Evolutionary conservation across 495 filamentous ascomycete species (phyloP).

Genomic region (Physcia stellaris): DNA sequence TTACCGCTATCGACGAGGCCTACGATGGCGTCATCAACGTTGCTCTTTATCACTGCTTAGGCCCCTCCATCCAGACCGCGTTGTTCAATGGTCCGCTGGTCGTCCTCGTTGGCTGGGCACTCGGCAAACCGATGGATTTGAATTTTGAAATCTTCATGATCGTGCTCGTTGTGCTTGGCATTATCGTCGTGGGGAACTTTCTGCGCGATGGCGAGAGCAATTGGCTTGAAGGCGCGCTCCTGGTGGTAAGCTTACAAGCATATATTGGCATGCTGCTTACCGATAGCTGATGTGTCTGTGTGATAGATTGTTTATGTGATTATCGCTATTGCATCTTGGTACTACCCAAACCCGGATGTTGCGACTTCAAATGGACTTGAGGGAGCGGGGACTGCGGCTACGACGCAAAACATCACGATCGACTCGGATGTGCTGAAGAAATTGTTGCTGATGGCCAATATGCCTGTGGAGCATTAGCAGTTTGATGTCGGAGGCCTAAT

Average conservation of each 20-base stretch:
- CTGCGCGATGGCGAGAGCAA: conserved; percentile 2
- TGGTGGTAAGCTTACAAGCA: not conserved
- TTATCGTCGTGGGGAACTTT: conserved; percentile 2
- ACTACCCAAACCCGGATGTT: conserved; percentile 5
- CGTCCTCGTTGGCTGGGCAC: not conserved
- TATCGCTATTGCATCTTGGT: conserved; percentile 2
- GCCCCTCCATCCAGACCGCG: conserved; percentile 1
- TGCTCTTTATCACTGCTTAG: conserved; percentile 1
- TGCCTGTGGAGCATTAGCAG: not conserved
- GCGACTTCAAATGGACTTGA: conserved; percentile 16
- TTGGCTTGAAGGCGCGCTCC: conserved; percentile 1
- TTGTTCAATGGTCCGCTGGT: conserved; percentile 1
- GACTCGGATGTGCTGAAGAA: not conserved
- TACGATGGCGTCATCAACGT: conserved; percentile 4
- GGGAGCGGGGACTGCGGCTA: not conserved
- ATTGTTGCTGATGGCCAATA: not conserved
- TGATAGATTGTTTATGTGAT: not conserved
- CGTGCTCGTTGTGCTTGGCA: conserved; percentile 1
- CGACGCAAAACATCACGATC: too few species aligned
- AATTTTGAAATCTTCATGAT: conserved; percentile 5
- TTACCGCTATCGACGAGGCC: conserved; percentile 2
- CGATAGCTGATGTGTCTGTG: not conserved
- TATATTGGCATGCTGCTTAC: not conserved
- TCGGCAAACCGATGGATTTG: conserved; percentile 1
- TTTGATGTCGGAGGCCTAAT: too few species aligned